These are phyloP conservation scores for Panicum miliaceum DNA, from an alignment of 176 grass and related monocot species.

Conservation along the genomic window DNA sequence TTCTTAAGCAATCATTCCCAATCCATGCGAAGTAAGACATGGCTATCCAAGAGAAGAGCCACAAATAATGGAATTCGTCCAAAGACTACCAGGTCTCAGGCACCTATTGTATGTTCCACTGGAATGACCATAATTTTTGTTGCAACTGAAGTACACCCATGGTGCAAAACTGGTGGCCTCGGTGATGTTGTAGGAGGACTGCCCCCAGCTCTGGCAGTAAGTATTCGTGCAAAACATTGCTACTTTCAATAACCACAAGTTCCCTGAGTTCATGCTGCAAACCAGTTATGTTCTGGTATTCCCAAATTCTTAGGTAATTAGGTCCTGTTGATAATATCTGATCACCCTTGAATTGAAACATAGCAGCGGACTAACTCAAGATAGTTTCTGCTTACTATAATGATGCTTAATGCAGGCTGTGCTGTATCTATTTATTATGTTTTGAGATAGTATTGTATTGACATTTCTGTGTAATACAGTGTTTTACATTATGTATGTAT, in stretches of 20 bases:
- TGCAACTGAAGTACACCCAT: constrained; percentile 64
- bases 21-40: constrained; percentile 15
- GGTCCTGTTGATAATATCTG: neutral
- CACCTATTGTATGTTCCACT: constrained; percentile 51
- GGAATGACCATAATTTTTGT: constrained; percentile 65
- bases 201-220: constrained; percentile 64
- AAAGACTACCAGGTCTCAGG: constrained; percentile 26
- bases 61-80: constrained; percentile 15
- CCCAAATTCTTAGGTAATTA: constrained; percentile 1
- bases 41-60: constrained; percentile 30
- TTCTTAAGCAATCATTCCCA: constrained; percentile 35
- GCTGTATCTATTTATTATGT: neutral
- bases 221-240: neutral
- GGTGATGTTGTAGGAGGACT: constrained; percentile 75
- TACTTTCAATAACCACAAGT: neutral
- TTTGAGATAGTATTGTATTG: neutral
- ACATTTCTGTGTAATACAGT: constrained; percentile 16
- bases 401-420: constrained; percentile 11
- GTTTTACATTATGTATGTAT: constrained; percentile 19
- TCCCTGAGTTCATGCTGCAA: neutral
- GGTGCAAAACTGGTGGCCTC: constrained; percentile 83
- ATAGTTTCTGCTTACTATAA: neutral
- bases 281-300: neutral
- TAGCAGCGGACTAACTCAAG: neutral
- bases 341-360: constrained; percentile 11